Conservation (phyloP, 202 grass and related monocot genomes). For the Schoenoplectus tabernaemontani region DNA sequence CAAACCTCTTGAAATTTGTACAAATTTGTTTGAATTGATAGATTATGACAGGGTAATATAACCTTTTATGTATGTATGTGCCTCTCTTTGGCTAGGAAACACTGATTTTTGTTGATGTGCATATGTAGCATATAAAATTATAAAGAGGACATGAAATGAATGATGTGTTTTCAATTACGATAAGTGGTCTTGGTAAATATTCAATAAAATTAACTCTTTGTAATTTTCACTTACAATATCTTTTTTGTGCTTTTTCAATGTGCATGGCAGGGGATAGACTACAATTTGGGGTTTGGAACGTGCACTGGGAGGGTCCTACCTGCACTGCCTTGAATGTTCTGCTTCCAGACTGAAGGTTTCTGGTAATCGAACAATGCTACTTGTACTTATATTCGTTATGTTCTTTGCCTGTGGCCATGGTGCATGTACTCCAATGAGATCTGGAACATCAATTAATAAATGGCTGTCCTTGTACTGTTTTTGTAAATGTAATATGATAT, state of each 20-base stretch:
- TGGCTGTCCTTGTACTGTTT: constrained; percentile 3
- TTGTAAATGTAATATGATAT: not conserved
- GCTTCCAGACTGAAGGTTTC: not conserved
- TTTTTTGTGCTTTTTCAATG: not conserved
- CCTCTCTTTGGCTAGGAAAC: not conserved
- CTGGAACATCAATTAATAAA: constrained; percentile 18
- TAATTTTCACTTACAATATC: not conserved
- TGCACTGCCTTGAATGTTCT: constrained; percentile 39
- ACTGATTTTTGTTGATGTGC: constrained; percentile 13
- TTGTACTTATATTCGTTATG: not conserved
- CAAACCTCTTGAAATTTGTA: not conserved
- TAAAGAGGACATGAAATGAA: not conserved
- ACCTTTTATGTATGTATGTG: not conserved
- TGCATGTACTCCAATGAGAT: not conserved
- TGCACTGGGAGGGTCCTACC: constrained; percentile 71
- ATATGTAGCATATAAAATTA: not conserved
- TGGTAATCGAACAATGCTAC: not conserved
- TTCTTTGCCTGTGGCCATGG: not conserved
- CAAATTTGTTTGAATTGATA: not conserved
- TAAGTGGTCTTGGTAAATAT: not conserved
- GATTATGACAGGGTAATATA: not conserved
- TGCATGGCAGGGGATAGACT: constrained; percentile 50
- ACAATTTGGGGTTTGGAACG: constrained; percentile 74
- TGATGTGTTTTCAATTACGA: not conserved
- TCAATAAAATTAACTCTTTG: not conserved